Evolutionary conservation across 2,329 filamentous ascomycete genomes (phyloP).

Genomic region (Epichloe glyceriae): DNA sequence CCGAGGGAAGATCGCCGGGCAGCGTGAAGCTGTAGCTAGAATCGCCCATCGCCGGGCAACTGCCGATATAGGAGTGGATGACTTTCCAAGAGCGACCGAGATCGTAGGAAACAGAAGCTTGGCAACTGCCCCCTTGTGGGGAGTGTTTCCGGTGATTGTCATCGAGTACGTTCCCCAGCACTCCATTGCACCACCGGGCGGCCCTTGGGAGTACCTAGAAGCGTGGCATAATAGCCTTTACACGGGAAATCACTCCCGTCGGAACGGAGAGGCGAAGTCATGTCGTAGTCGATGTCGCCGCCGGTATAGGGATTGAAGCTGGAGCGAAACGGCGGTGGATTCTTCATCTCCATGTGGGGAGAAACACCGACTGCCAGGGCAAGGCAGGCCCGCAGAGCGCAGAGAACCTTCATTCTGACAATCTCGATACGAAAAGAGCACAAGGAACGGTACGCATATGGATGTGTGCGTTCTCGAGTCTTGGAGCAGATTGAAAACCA

Average conservation of each 20-base stretch:
- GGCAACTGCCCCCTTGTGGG: conserved; percentile 47
- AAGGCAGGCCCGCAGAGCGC: not conserved
- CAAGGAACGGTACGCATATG: not conserved
- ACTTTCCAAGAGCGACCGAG: conserved; percentile 46
- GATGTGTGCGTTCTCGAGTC: not conserved
- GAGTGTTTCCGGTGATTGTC: conserved; percentile 31
- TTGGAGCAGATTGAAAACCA: no score
- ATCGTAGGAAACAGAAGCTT: conserved; percentile 49
- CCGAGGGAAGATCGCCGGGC: no score
- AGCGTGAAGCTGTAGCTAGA: no score
- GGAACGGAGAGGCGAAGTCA: conserved; percentile 41
- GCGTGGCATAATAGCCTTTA: conserved; percentile 33
- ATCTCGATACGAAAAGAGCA: not conserved
- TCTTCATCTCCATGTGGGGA: conserved; percentile 19
- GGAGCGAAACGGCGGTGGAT: conserved; percentile 18
- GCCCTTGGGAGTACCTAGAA: conserved; percentile 19
- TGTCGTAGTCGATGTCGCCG: conserved; percentile 36
- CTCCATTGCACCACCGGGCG: conserved; percentile 35
- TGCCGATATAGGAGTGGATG: conserved; percentile 21
- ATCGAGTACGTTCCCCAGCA: conserved; percentile 41
- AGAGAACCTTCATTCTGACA: not conserved
- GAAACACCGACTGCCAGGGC: not conserved
- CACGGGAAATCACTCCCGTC: conserved; percentile 46
- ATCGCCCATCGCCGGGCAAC: not conserved
- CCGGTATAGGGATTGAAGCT: conserved; percentile 14